phyloP scores from a whole-genome alignment of 352 stramenopile species.

The Globisporangium yorkense region DNA sequence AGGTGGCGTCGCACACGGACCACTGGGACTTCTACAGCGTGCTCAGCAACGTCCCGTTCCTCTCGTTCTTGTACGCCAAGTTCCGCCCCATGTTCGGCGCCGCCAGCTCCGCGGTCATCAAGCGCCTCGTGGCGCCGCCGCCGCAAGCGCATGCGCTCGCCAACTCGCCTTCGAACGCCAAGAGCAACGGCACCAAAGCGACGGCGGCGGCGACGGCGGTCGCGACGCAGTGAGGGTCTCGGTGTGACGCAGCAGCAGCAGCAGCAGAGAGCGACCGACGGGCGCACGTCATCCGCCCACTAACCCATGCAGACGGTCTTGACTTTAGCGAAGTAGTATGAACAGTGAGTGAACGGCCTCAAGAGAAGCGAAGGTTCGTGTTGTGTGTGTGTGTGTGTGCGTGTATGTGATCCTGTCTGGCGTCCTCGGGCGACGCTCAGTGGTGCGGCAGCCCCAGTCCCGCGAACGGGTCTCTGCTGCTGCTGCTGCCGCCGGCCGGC shows the following conservation, averaged over 20 bases:
- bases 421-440: background rate
- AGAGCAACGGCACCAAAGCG: constrained; percentile 7
- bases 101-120: constrained; percentile 65
- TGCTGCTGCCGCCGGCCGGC: constrained; percentile 18
- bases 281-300: no score
- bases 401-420: no score
- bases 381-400: no score
- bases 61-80: constrained; percentile 77
- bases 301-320: no score
- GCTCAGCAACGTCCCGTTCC: constrained; percentile 67
- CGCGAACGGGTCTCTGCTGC: constrained; percentile 55
- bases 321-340: no score
- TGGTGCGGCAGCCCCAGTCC: constrained; percentile 59
- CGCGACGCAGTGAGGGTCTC: constrained; percentile 21
- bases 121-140: constrained; percentile 39
- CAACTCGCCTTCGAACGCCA: constrained; percentile 13
- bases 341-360: background rate
- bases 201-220: constrained; percentile 9
- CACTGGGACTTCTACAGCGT: constrained; percentile 84
- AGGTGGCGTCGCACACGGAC: constrained; percentile 77
- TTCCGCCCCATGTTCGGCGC: constrained; percentile 70
- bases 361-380: no score
- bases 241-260: background rate
- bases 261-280: constrained; percentile 11
- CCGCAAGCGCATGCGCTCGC: constrained; percentile 12